Base-by-base conservation (phyloP, 768 basidiomycete genomes). In the Pleurotus tuber-regium region DNA sequence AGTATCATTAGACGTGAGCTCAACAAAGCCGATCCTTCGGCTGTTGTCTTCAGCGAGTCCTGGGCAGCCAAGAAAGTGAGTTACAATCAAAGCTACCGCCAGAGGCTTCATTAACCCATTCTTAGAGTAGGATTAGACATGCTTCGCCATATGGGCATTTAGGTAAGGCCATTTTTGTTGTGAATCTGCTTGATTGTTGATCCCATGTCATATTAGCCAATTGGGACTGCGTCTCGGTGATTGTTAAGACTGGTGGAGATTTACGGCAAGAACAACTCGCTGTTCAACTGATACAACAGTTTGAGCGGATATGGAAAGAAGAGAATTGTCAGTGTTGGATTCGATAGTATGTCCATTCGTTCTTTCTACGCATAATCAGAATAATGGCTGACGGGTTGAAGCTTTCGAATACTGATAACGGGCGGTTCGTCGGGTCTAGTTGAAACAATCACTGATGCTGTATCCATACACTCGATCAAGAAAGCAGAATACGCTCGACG, bases 381-480 rank as follows among this genome's bases (percentile, higher is more conserved):
- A 53, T 26, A 50, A 18, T 42, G 5, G 9, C 18, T 42, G 30
- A 25, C 49, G 28, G 12, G 43, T 21, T 42, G 4, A 59, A 97
- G 95, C 69, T 98, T 98, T 78, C 87, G 92, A 3, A 99, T 99
- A 53, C 69, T 98, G 53, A 96, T 98, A 55, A 97, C 94, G 1
- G 94, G 95, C 4, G 90, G 88, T 40, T 82, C 82, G 2, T 98
- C 97, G 10, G 97, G 95, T 19, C 69, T 99, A 43, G 92, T 99
- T 0, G 97, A 99, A 70, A 99, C 97, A 0, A 98, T 99, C 57
- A 98, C 93, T 3, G 97, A 99, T 59, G 90, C 96, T 0, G 93
- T 98, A 0, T 98, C 97, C 4, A 92, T 99, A 59, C 97, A 99
- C 65, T 98, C 97, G 1, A 97, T 99, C 67, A 99, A 99, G 77